These are phyloP conservation scores for Trichoderma oligosporum DNA, from an alignment of 2,329 filamentous ascomycete genomes.

Conservation along the genomic window DNA sequence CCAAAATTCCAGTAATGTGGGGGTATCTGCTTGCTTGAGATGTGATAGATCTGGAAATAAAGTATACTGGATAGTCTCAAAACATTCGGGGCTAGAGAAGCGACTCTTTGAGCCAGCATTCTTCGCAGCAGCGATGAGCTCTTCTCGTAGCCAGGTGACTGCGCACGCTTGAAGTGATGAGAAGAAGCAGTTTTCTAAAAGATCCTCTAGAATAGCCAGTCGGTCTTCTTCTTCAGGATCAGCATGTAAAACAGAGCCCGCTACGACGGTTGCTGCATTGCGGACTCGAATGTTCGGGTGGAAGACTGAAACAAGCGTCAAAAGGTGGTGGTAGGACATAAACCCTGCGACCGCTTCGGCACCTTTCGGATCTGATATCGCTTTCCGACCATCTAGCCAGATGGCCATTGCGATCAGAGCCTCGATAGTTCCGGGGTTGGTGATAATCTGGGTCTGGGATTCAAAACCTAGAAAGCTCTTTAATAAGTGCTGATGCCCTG, in stretches of 20 bases:
- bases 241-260: constrained; percentile 53
- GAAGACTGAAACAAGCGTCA: constrained; percentile 56
- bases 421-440: constrained; percentile 54
- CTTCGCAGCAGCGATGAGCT: constrained; percentile 50
- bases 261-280: constrained; percentile 52
- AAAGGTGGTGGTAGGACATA: constrained; percentile 58
- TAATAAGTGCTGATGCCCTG: constrained; percentile 54
- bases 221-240: constrained; percentile 57
- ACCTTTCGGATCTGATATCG: constrained; percentile 35
- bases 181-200: constrained; percentile 63
- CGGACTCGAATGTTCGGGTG: constrained; percentile 52
- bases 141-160: constrained; percentile 61
- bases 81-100: constrained; percentile 52
- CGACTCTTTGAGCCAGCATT: constrained; percentile 31
- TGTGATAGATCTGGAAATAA: constrained; percentile 56
- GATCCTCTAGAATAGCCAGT: constrained; percentile 59
- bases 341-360: constrained; percentile 41
- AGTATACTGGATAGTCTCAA: constrained; percentile 58
- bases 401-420: constrained; percentile 57
- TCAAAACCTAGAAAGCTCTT: constrained; percentile 51
- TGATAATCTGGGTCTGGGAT: constrained; percentile 46
- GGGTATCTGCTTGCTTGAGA: constrained; percentile 41
- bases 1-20: constrained; percentile 50
- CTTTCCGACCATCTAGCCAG: constrained; percentile 52
- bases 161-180: constrained; percentile 59